Percentiles rank a stretch among this genome's conserved stretches.
These are phyloP conservation scores for Rhodamnia rubescens DNA, from an alignment of 345 rosid genomes.

Conservation along the genomic window DNA sequence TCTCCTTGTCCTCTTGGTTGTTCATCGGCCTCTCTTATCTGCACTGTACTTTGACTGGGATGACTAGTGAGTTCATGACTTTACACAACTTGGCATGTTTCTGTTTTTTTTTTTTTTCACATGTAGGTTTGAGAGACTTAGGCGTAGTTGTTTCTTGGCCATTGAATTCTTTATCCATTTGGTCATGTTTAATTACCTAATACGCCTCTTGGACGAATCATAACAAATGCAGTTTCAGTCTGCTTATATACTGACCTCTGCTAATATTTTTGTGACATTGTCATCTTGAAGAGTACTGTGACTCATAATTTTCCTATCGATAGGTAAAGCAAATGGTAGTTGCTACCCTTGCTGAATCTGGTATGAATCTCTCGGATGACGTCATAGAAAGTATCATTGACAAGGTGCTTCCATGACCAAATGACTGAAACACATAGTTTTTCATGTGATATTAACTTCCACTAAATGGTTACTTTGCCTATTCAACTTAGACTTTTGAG, in stretches of 20 bases:
- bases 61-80: too few species aligned
- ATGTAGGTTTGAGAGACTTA: neutral
- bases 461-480: neutral
- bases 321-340: constrained; percentile 99
- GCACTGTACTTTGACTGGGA: neutral
- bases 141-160: neutral
- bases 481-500: constrained; percentile 59
- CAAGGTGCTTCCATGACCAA: constrained; percentile 37
- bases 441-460: neutral
- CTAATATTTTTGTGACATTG: neutral
- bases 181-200: neutral
- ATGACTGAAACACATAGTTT: neutral
- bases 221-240: neutral
- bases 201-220: neutral
- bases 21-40: neutral
- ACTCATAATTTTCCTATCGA: neutral
- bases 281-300: neutral
- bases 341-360: constrained; percentile 97
- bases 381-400: constrained; percentile 93
- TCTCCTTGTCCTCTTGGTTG: neutral
- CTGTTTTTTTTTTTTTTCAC: too few species aligned
- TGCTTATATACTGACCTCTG: neutral
- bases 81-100: too few species aligned
- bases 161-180: neutral
- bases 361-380: constrained; percentile 90